Evolutionary conservation across 345 rosid genomes (phyloP).

Genomic region (Syzygium grande): DNA sequence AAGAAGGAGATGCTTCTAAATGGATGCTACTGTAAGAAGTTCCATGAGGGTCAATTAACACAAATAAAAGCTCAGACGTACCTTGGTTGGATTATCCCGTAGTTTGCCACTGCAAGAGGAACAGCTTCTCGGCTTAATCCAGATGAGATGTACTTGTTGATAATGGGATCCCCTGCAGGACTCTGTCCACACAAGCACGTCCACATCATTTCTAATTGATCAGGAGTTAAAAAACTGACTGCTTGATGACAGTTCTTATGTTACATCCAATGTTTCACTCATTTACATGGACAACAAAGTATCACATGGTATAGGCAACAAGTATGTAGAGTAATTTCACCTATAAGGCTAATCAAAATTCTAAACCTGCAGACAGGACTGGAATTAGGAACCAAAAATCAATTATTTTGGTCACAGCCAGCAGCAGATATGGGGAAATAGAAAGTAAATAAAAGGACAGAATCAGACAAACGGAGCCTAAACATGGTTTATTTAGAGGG

Average conservation of each 20-base stretch:
- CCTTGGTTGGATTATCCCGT: constrained; percentile 90
- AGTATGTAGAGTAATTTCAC: not conserved
- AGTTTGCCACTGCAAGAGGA: constrained; percentile 63
- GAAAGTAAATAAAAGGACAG: not conserved
- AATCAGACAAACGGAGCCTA: not conserved
- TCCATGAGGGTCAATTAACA: not conserved
- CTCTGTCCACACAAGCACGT: constrained; percentile 30
- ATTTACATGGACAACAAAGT: not conserved
- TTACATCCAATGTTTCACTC: not conserved
- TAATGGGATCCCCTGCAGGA: constrained; percentile 44
- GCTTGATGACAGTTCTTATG: not conserved
- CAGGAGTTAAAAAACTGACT: not conserved
- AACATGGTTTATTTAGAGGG: not conserved
- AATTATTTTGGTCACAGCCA: not conserved
- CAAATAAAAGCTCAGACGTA: not conserved
- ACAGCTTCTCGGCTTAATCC: constrained; percentile 71
- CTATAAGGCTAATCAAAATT: not conserved
- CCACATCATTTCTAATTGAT: not conserved
- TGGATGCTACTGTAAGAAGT: not conserved
- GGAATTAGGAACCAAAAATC: not conserved
- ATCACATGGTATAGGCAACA: not conserved
- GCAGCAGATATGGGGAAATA: not conserved
- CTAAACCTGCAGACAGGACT: not conserved
- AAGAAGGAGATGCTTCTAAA: not conserved
- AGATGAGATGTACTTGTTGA: constrained; percentile 54